Base-by-base conservation (phyloP, 495 filamentous ascomycete species). In the Cudoniella acicularis region DNA sequence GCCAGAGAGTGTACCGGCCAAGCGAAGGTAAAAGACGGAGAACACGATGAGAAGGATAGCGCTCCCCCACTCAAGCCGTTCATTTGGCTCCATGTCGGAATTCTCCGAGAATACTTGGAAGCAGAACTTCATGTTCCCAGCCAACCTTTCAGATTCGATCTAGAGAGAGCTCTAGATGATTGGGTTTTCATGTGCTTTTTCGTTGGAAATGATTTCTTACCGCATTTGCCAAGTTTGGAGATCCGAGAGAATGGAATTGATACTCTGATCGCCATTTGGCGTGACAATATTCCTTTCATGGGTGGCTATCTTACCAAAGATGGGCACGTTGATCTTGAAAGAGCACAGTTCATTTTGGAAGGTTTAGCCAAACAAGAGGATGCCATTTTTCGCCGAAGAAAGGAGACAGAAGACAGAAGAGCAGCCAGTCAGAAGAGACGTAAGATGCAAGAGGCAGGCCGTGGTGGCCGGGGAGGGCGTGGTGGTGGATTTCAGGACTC, bases 131-230 rank as follows among this genome's bases (percentile, higher is more conserved):
- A 88, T 64, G 84, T 96, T 25, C 88, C 90, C 43, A 78, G 82
- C 27, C 90, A 91, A 51, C 85, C 86, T 47, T 90, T 91, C 61
- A 84, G 83, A 63, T 90, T 90, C 67, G 91, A 99, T 70, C 77
- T 97, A 25, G 94, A 99, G 69, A 83, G 94, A 63, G 94, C 95
- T n/a, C 78, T 99, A 54, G 94, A 99, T 76, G 94, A 99, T 72
- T 98, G 95, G 94, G 91, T 99, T 16, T 99, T 99, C 73, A 96
- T 99, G 93, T 99, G 94, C 77, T 99, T 96, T 75, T 99, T 99
- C 70, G 94, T 99, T 58, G 94, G 94, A 64, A 99, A 99, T 70
- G 95, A 99, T 77, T 99, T 99, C 75, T 77, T 99, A 64, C 94
- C 94, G 47, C 94, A 99, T 78, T 75, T 99, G 56, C 94, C 94